These are phyloP conservation scores for Penicillium cosmopolitanum DNA, from an alignment of 495 filamentous ascomycete genomes.

Conservation along the genomic window DNA sequence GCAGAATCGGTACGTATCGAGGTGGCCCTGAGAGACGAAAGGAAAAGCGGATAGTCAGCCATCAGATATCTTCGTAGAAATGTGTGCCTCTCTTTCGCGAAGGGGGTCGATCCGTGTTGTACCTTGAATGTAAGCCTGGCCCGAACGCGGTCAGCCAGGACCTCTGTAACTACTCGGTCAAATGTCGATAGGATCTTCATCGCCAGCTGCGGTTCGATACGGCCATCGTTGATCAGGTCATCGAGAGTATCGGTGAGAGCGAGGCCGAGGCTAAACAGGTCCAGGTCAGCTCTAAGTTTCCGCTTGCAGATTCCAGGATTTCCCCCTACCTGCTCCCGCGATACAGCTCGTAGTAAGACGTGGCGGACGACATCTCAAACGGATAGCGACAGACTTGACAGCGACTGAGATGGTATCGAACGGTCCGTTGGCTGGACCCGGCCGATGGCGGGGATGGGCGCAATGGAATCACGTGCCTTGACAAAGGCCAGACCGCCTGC, in stretches of 20 bases:
- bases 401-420: constrained; percentile 22
- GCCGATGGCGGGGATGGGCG: constrained; percentile 20
- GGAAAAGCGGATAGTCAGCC: background rate
- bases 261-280: constrained; percentile 73
- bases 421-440: constrained; percentile 17
- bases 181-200: constrained; percentile 97
- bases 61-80: background rate
- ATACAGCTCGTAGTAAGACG: constrained; percentile 89
- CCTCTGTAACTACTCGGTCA: constrained; percentile 85
- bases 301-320: background rate
- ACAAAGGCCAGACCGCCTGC: background rate
- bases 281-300: constrained; percentile 16
- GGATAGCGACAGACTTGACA: constrained; percentile 12
- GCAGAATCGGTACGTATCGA: constrained; percentile 99
- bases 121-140: constrained; percentile 95
- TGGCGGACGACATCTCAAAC: constrained; percentile 35
- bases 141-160: constrained; percentile 88
- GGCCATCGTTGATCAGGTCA: constrained; percentile 86
- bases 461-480: constrained; percentile 21
- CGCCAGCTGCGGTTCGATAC: constrained; percentile 95
- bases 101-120: constrained; percentile 25
- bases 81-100: background rate
- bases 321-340: constrained; percentile 83
- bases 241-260: constrained; percentile 96
- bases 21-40: constrained; percentile 69